Evolutionary conservation across 169 alveolate species (phyloP).

Genomic region (Plasmodium gonderi): DNA sequence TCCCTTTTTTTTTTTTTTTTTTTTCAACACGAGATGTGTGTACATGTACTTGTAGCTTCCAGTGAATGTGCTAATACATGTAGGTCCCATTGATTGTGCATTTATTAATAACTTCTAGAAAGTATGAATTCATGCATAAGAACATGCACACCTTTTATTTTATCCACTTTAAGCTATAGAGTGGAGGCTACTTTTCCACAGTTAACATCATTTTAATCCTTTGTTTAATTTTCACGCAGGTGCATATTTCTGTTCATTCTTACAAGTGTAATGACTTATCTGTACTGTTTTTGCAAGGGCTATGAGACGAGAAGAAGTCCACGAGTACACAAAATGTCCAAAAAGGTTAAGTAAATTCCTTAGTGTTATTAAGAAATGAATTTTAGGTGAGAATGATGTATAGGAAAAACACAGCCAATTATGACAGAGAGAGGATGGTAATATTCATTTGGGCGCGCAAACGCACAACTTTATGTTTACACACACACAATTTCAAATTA

Average conservation of each 20-base stretch:
- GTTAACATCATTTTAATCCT: background rate
- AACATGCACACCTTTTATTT: no score
- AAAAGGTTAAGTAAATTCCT: background rate
- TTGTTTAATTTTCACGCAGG: background rate
- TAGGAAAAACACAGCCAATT: background rate
- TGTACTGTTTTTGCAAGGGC: constrained; percentile 29
- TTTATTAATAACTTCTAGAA: no score
- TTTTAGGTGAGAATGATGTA: background rate
- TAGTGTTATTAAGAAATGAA: background rate
- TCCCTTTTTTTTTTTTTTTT: background rate
- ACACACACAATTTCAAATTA: background rate
- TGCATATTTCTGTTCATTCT: constrained; percentile 13
- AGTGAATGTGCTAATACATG: no score
- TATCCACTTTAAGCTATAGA: background rate
- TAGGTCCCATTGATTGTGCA: no score
- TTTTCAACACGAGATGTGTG: background rate
- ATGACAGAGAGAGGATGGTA: background rate
- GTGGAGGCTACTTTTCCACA: background rate
- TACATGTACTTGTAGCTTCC: background rate
- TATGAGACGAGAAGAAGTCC: constrained; percentile 9
- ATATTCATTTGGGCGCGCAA: no score
- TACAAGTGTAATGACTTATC: constrained; percentile 10
- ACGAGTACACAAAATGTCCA: background rate
- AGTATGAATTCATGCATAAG: no score
- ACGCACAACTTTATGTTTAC: background rate